A percentile compares a stretch with the other conserved stretches of the same genome.
These are phyloP conservation scores for Beta lomatogona DNA, from an alignment of 179 eudicot genomes.

Conservation along the genomic window DNA sequence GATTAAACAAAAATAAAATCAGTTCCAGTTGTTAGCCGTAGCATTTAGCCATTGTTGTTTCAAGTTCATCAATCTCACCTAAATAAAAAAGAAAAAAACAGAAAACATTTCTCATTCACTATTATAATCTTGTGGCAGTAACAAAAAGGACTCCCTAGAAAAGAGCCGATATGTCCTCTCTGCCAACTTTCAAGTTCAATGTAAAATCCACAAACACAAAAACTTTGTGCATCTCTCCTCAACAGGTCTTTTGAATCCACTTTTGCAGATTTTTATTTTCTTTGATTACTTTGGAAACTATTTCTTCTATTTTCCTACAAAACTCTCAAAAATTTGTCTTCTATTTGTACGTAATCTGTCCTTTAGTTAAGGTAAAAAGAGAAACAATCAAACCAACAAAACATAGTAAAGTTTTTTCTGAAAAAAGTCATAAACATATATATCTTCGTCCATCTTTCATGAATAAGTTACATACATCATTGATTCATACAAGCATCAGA, in stretches of 20 bases:
- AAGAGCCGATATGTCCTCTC: slow-evolving; percentile 17
- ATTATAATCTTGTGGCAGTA: slow-evolving; percentile 7
- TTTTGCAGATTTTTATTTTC: background rate
- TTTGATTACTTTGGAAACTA: background rate
- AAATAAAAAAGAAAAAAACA: background rate
- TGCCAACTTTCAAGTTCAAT: background rate
- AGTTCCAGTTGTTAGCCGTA: too few species aligned
- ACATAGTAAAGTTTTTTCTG: background rate
- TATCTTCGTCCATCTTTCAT: background rate
- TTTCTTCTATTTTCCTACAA: background rate
- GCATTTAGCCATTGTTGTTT: too few species aligned
- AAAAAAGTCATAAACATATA: background rate
- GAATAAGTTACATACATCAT: background rate
- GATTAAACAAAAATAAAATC: too few species aligned
- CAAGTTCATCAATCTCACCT: too few species aligned
- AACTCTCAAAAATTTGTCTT: background rate
- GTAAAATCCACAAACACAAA: slow-evolving; percentile 24
- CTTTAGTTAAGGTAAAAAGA: background rate
- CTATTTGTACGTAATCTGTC: too few species aligned
- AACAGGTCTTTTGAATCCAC: slow-evolving; percentile 14
- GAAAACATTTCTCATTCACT: background rate
- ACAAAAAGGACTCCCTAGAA: slow-evolving; percentile 19
- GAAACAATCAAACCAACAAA: background rate
- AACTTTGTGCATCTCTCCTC: slow-evolving; percentile 4
- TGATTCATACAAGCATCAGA: background rate